Percentiles rank a stretch among this genome's conserved stretches.
Conservation (phyloP, 495 filamentous ascomycete species). For the Parathielavia hyrcaniae region DNA sequence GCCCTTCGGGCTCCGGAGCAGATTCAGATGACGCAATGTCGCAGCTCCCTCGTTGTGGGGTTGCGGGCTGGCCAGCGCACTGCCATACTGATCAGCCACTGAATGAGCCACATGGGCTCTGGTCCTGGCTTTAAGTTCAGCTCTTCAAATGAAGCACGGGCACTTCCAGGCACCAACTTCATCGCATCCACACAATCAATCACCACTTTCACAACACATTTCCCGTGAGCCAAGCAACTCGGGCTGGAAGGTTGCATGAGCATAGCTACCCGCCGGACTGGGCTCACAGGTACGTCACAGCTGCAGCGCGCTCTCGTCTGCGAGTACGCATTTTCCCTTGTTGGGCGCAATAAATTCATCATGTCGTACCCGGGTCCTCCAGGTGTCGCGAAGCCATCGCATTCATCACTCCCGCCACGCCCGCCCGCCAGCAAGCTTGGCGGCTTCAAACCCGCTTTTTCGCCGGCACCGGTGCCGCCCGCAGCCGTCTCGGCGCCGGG, state of each 20-base stretch:
- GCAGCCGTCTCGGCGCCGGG: constrained; percentile 18
- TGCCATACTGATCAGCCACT: too few relatives aligned
- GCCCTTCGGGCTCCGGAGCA: too few relatives aligned
- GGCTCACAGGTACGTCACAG: constrained; percentile 47
- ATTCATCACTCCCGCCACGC: constrained; percentile 72
- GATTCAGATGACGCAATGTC: too few relatives aligned
- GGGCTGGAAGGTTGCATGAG: constrained; percentile 20
- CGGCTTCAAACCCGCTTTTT: constrained; percentile 55
- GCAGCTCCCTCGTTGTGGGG: too few relatives aligned
- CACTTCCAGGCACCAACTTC: not conserved
- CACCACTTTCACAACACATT: not conserved
- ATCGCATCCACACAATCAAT: not conserved
- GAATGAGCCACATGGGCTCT: too few relatives aligned
- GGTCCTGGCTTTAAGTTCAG: too few relatives aligned
- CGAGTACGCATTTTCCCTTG: constrained; percentile 17
- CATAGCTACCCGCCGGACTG: constrained; percentile 19
- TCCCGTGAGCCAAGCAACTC: constrained; percentile 27
- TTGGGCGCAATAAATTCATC: constrained; percentile 65
- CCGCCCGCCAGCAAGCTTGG: constrained; percentile 63
- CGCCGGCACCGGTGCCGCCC: constrained; percentile 28
- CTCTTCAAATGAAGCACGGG: too few relatives aligned
- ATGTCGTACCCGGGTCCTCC: constrained; percentile 93
- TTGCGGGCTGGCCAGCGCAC: too few relatives aligned
- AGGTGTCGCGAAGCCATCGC: constrained; percentile 61
- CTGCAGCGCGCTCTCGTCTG: constrained; percentile 22